Percentiles rank a stretch among this genome's conserved stretches.
Evolutionary conservation across 169 alveolate genomes (phyloP).

Genomic region (Cryptosporidium parvum): DNA sequence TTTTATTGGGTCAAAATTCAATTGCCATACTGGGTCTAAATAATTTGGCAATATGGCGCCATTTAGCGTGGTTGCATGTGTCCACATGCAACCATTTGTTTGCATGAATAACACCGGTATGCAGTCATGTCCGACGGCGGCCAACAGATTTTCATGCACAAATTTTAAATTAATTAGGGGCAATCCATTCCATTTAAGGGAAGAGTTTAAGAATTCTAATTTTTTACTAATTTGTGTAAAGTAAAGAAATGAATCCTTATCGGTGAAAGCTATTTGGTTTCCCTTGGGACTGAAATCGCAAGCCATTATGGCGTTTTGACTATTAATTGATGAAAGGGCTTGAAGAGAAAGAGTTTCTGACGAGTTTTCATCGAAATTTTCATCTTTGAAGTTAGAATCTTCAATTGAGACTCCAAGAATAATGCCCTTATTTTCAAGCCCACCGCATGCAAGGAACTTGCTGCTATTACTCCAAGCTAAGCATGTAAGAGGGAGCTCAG

Average conservation of each 20-base stretch:
- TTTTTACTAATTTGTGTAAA: conserved; percentile 28
- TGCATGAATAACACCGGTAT: conserved; percentile 51
- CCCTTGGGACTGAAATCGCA: conserved; percentile 53
- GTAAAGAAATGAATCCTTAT: conserved; percentile 38
- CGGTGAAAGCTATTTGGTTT: conserved; percentile 22
- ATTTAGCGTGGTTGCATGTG: conserved; percentile 14
- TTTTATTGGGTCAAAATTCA: conserved; percentile 46
- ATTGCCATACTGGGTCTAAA: conserved; percentile 40
- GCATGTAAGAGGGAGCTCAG: conserved; percentile 62
- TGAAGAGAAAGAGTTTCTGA: conserved; percentile 1
- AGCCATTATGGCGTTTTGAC: conserved; percentile 31
- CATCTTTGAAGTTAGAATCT: background rate
- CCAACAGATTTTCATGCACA: conserved; percentile 20
- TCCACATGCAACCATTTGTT: conserved; percentile 19
- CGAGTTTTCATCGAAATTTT: background rate
- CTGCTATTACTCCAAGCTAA: conserved; percentile 27
- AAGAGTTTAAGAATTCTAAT: conserved; percentile 7
- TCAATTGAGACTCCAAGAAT: conserved; percentile 22
- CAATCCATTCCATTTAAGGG: conserved; percentile 63
- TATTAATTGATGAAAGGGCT: conserved; percentile 5
- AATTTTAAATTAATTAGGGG: conserved; percentile 52
- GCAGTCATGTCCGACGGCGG: conserved; percentile 71
- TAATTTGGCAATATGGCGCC: conserved; percentile 37
- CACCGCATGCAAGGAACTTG: conserved; percentile 32
- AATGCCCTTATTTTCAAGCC: conserved; percentile 45